Evolutionary conservation across 345 rosid species (phyloP), one percentile per base, ranked within the genome.

Genomic region (Trapa bicornis): DNA sequence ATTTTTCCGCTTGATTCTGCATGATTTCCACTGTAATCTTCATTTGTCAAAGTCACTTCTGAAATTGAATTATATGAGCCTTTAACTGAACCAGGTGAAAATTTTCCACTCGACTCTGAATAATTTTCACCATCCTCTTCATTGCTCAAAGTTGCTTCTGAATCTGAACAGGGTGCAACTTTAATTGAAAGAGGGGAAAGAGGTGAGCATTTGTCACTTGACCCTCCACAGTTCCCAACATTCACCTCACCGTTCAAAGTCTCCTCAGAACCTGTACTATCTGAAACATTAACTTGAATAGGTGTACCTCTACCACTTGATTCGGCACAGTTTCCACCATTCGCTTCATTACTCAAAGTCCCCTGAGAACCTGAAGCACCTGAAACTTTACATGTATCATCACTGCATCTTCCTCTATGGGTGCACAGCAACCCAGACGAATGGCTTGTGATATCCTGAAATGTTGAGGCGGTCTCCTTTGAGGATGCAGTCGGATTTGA

Each of bases 401-500:
- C 86, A 56, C 68, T 71, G 8, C 75, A 72, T 65, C 70, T 81
- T 11, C 74, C 78, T 14, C 68, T 78, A 61, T 80, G 71, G 29
- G 64, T 71, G 45, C 72, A 47, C 42, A 69, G 66, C 47, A 72
- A 60, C 67, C 78, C 75, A 67, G 75, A 72, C 52, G 82, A 80
- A 47, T 80, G 81, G 74, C 88, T 86, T 32, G 81, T 76, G 47
- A 82, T 74, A 71, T 85, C 89, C 3, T 80, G 87, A 68, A 83
- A 81, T 42, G 70, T 75, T 3, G 78, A 75, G 0, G 79, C 75
- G 75, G 75, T 80, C 52, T 78, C 92, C 32, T 76, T 83, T 0
- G 89, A 90, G 48, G 92, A 87, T 0, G 82, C 72, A 47, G 75
- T 47, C 1, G 97, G 97, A 71, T 94, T 91, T 1, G 89, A 81